Base-by-base conservation (phyloP, 2,329 filamentous ascomycete genomes). In the Reticulascus tulasneorum region DNA sequence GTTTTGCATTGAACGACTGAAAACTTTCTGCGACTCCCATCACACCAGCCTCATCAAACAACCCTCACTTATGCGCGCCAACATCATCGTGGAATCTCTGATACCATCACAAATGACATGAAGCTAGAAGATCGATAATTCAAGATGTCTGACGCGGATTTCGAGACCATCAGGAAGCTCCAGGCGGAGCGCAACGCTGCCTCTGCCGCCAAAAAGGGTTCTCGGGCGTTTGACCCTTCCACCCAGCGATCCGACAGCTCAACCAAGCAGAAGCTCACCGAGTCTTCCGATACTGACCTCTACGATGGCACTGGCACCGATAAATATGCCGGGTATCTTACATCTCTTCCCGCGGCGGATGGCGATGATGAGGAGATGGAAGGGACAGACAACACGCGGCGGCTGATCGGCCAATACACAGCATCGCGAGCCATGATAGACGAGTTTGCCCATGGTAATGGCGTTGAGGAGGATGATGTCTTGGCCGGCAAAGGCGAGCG, bases 401-500 rank as follows among this genome's bases (percentile, higher is more conserved):
- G 87, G 42, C 72, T 98, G 42, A 84, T 96, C 22, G 91, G 90
- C 46, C 93, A 97, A 63, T 98, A 98, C 65, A 98, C 93, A 23
- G 93, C 93, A 18, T 91, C 89, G 24, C 84, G 79, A 49, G 82
- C 86, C 33, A 88, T 96, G 66, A 90, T 98, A 56, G 87, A 95
- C 58, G 93, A 98, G 64, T 94, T 95, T 64, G 83, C 91, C 17
- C 81, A 79, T 35, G 90, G 90, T 37, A 73, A 75, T 44, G 90
- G 86, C 27, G 87, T 91, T 18, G 91, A 94, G 58, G 91, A 96
- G 64, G 88, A 91, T 40, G 94, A 98, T 54, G 83, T 91, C 7
- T 71, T 98, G 45, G 75, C 89, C 33, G 86, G 84, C 28, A 79
- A 83, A 49, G 76, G 78, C 49, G 93, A 97, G 69, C 86, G 91